A percentile compares a stretch with the other conserved stretches of the same genome.
Conservation (phyloP, 1,139 yeast species). For the Yamadazyma jaroonii region DNA sequence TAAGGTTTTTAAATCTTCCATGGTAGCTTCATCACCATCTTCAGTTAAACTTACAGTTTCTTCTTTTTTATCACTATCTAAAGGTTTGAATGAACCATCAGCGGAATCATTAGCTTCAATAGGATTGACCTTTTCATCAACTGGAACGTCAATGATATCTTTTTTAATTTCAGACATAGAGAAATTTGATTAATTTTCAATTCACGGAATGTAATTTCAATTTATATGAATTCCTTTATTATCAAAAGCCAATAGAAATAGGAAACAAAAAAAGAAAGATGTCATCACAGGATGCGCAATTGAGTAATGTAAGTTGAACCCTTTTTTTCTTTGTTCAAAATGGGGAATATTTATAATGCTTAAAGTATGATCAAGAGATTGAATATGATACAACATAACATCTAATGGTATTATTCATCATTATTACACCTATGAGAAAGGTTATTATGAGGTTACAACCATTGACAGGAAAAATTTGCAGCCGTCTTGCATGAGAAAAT, state of each 20-base stretch:
- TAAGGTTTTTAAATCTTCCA: constrained; percentile 36
- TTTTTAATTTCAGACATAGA: not conserved
- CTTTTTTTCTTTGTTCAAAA: too few relatives aligned
- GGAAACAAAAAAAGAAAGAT: not conserved
- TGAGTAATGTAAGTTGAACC: too few relatives aligned
- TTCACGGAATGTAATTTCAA: not conserved
- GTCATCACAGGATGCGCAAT: too few relatives aligned
- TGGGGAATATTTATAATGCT: too few relatives aligned
- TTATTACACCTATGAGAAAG: too few relatives aligned
- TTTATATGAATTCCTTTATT: not conserved
- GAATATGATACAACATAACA: too few relatives aligned
- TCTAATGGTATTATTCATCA: too few relatives aligned
- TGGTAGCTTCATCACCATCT: constrained; percentile 36
- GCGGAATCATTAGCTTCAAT: not conserved
- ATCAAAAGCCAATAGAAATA: constrained; percentile 1
- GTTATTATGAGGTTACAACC: too few relatives aligned
- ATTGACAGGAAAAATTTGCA: too few relatives aligned
- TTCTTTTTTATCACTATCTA: not conserved
- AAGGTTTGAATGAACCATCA: not conserved
- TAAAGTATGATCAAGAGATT: too few relatives aligned
- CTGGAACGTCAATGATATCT: not conserved
- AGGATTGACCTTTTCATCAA: not conserved
- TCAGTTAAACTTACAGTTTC: constrained; percentile 1
- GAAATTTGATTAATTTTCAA: not conserved
- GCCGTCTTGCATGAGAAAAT: too few relatives aligned